Base-by-base conservation (phyloP, 352 stramenopile species). In the Phytophthora quininea region DNA sequence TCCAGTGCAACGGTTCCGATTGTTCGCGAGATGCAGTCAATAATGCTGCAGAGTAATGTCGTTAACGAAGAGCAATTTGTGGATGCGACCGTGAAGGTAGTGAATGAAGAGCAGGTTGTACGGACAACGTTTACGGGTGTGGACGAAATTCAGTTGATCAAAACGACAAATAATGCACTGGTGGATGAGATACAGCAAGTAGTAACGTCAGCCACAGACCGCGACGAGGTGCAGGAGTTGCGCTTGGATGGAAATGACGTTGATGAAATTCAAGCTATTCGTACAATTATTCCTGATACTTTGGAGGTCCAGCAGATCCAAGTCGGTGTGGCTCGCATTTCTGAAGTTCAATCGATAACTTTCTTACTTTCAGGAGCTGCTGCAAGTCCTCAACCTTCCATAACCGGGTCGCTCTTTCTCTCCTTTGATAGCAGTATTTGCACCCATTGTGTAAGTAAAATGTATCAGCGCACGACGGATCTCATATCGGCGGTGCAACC, bases 31-130 rank as follows among this genome's bases (percentile, higher is more conserved):
- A 86, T 98, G 37, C 92, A 99, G 57, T 81, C 82, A 2, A 35
- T 99, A 12, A 77, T 86, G 14, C 60, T 98, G 3, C 82, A 80
- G 27, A 88, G 72, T 11, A 75, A 90, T 27, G 83, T 98, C 4
- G 77, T 97, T 3, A 93, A 96, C 48, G 97, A 98, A 73, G 90
- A 98, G 48, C 97, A 99, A 61, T 90, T 90, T 50, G 89, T 99
- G 5, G 83, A 97, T 64, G 96, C 92, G 0, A 98, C 93, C 0
- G 92, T 98, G 8, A 79, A 96, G 58, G 97, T 99, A 11, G 96
- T 85, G 14, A 99, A 99, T 68, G 97, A 99, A 71, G 73, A 96
- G 9, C 96, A 99, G 69, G 97, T 96, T 4, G 88, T 99, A 1
- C 93, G 95, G 8, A 98, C 85, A 2, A 77, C 69, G 4, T 95